Conservation (phyloP, 2,329 filamentous ascomycete genomes). For the Diplodia intermedia region DNA sequence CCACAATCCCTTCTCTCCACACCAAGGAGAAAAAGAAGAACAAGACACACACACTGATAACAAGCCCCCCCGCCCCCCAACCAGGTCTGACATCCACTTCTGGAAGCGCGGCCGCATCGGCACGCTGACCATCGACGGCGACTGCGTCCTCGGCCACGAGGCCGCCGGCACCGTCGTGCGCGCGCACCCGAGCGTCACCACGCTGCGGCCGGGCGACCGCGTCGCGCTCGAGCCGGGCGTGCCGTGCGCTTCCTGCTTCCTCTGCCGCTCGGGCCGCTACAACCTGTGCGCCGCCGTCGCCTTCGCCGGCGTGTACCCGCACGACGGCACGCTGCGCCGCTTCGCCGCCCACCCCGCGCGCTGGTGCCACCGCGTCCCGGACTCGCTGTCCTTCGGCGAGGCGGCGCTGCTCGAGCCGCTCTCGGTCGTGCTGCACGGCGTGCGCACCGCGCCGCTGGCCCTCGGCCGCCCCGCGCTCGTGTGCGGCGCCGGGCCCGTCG, state of each 20-base stretch:
- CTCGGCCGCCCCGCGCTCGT: constrained; percentile 64
- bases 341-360: constrained; percentile 68
- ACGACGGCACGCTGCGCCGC: constrained; percentile 66
- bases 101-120: constrained; percentile 72
- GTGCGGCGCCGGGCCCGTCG: constrained; percentile 70
- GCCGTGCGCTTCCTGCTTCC: constrained; percentile 66
- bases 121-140: constrained; percentile 65
- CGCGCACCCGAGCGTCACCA: constrained; percentile 62
- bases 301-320: constrained; percentile 68
- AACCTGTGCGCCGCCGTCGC: constrained; percentile 69
- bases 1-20: no score
- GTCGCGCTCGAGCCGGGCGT: constrained; percentile 72
- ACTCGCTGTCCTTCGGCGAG: constrained; percentile 63
- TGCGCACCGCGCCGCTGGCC: constrained; percentile 59
- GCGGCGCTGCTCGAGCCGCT: constrained; percentile 70
- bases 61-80: no score
- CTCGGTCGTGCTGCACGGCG: constrained; percentile 68
- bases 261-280: constrained; percentile 66
- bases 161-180: constrained; percentile 66
- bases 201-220: constrained; percentile 64
- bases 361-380: constrained; percentile 60
- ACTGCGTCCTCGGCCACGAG: constrained; percentile 72
- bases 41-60: no score
- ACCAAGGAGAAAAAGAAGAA: no score
- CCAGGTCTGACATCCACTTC: constrained; percentile 70